Evolutionary conservation across 306 rosid species (phyloP).

Genomic region (Trifolium repens): DNA sequence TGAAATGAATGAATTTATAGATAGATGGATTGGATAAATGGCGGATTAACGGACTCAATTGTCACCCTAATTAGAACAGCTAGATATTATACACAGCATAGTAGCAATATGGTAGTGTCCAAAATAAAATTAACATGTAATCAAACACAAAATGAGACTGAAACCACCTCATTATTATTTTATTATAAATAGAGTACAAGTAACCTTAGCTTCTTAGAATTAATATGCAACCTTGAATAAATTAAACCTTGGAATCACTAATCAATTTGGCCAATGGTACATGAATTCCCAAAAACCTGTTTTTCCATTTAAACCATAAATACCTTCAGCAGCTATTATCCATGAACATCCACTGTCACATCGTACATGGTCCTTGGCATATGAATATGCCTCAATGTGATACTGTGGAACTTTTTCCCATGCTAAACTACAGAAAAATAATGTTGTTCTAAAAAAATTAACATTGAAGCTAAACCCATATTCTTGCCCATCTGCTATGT

Average conservation of each 20-base stretch:
- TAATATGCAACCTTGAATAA: constrained; percentile 25
- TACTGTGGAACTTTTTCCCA: constrained; percentile 43
- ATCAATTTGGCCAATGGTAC: constrained; percentile 44
- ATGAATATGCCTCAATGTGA: constrained; percentile 42
- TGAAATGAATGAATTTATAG: no score
- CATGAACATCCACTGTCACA: constrained; percentile 55
- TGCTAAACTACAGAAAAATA: constrained; percentile 52
- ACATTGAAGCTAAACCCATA: constrained; percentile 49
- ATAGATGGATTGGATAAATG: no score
- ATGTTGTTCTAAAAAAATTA: constrained; percentile 40
- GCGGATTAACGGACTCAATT: no score
- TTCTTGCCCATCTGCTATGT: constrained; percentile 40
- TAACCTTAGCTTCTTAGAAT: neutral
- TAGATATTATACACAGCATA: neutral
- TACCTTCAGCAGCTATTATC: constrained; percentile 50
- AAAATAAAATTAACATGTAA: neutral
- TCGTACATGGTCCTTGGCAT: constrained; percentile 40
- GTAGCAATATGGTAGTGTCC: neutral
- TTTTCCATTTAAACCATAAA: constrained; percentile 46
- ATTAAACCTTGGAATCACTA: neutral
- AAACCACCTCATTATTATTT: neutral
- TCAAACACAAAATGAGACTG: constrained; percentile 11
- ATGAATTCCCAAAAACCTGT: constrained; percentile 51
- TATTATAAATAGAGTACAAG: neutral
- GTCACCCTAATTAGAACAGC: no score